Evolutionary conservation across 306 rosid species (phyloP).

Genomic region (Begonia peltatifolia): DNA sequence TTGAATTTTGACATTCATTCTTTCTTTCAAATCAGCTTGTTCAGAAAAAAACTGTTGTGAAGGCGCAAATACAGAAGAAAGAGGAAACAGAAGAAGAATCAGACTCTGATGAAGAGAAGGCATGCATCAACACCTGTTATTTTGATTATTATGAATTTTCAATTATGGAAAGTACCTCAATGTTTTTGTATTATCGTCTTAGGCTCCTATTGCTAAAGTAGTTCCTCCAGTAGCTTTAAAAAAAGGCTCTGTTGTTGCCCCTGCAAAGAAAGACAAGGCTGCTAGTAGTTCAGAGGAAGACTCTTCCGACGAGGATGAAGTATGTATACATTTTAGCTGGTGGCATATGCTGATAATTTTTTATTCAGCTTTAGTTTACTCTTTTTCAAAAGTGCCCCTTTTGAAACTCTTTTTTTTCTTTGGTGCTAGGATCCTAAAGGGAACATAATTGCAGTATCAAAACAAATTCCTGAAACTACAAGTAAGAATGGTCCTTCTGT

Average conservation of each 20-base stretch:
- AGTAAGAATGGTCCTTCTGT: slow-evolving; percentile 4
- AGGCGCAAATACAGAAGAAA: slow-evolving; percentile 29
- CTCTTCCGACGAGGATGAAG: slow-evolving; percentile 33
- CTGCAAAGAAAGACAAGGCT: slow-evolving; percentile 15
- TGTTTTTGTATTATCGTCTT: background rate
- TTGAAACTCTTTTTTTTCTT: too few relatives aligned
- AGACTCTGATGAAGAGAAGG: slow-evolving; percentile 36
- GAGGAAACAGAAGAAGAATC: slow-evolving; percentile 38
- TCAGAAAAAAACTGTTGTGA: slow-evolving; percentile 31
- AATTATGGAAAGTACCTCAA: too few relatives aligned
- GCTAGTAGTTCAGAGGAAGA: slow-evolving; percentile 14
- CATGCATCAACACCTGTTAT: too few relatives aligned
- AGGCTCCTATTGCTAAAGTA: slow-evolving; percentile 29
- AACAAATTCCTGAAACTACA: too few relatives aligned
- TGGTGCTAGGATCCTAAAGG: too few relatives aligned
- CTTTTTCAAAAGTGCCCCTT: too few relatives aligned
- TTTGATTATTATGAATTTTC: too few relatives aligned
- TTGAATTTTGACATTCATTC: too few relatives aligned
- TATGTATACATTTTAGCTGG: slow-evolving; percentile 8
- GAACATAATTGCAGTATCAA: too few relatives aligned
- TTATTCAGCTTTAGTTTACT: background rate
- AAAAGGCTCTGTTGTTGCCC: slow-evolving; percentile 16
- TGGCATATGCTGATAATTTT: background rate
- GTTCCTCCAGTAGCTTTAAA: slow-evolving; percentile 14
- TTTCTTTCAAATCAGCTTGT: slow-evolving; percentile 16